Conservation (phyloP, 2,329 filamentous ascomycete genomes). For the Gremmenia infestans region DNA sequence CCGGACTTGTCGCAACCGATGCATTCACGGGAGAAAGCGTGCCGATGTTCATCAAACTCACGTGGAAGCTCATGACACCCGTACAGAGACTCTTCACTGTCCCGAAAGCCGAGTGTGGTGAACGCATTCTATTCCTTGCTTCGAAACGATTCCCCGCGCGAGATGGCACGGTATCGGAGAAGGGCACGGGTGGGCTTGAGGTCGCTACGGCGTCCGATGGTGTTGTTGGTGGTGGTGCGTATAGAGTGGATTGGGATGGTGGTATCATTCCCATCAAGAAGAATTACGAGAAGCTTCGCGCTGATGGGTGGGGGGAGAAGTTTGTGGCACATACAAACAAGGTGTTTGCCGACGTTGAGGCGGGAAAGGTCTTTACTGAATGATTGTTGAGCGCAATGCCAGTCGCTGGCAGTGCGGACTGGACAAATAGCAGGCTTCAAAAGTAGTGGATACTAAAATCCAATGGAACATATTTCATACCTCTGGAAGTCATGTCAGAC, state of each 20-base stretch:
- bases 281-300: constrained; percentile 17
- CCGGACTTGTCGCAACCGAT: constrained; percentile 32
- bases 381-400: constrained; percentile 14
- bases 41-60: constrained; percentile 29
- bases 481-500: no score
- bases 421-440: no score
- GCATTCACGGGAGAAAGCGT: constrained; percentile 24
- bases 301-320: constrained; percentile 19
- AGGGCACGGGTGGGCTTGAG: neutral
- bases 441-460: no score
- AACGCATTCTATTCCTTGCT: constrained; percentile 28
- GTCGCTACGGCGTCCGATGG: constrained; percentile 20
- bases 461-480: no score
- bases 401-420: no score
- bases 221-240: constrained; percentile 24
- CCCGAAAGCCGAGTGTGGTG: constrained; percentile 27
- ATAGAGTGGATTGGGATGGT: constrained; percentile 20
- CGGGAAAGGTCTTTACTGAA: constrained; percentile 23
- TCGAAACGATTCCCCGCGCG: constrained; percentile 19
- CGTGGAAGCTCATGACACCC: constrained; percentile 27
- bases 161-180: neutral
- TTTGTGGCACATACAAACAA: constrained; percentile 24
- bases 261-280: constrained; percentile 13
- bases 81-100: constrained; percentile 25
- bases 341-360: constrained; percentile 23